Percentiles rank a stretch among this genome's conserved stretches.
Conservation (phyloP, 768 basidiomycete genomes). For the Boletus rubroflammeus region DNA sequence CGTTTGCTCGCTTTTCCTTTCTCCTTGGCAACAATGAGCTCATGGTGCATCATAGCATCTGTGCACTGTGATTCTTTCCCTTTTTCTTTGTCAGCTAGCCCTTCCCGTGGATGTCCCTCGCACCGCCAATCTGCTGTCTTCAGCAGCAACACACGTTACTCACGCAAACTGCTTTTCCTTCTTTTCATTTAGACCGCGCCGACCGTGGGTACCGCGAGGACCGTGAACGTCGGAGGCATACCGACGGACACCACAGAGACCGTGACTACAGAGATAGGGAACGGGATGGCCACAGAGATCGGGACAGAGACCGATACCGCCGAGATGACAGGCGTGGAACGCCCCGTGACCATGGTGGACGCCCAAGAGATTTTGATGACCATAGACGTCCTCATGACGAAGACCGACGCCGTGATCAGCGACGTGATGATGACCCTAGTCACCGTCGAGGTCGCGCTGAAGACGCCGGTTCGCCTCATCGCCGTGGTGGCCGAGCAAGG, state of each 20-base stretch:
- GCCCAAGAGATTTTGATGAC: slow-evolving; percentile 46
- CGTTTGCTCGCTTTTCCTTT: slow-evolving; percentile 26
- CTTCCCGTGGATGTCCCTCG: slow-evolving; percentile 40
- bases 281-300: slow-evolving; percentile 28
- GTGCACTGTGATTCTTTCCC: slow-evolving; percentile 44
- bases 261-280: slow-evolving; percentile 51
- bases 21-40: slow-evolving; percentile 53
- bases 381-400: slow-evolving; percentile 44
- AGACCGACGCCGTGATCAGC: slow-evolving; percentile 47
- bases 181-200: slow-evolving; percentile 43
- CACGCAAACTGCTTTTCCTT: slow-evolving; percentile 45
- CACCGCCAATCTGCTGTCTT: slow-evolving; percentile 40
- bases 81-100: slow-evolving; percentile 54
- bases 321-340: slow-evolving; percentile 51
- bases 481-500: slow-evolving; percentile 48
- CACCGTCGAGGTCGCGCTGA: slow-evolving; percentile 35
- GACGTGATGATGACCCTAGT: slow-evolving; percentile 41
- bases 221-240: slow-evolving; percentile 64
- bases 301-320: slow-evolving; percentile 37
- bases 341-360: slow-evolving; percentile 44
- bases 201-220: slow-evolving; percentile 60
- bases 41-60: slow-evolving; percentile 53
- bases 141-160: slow-evolving; percentile 47
- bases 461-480: slow-evolving; percentile 37
- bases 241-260: slow-evolving; percentile 49